These are phyloP conservation scores for Draba incana DNA, from an alignment of 345 rosid species.

Conservation along the genomic window DNA sequence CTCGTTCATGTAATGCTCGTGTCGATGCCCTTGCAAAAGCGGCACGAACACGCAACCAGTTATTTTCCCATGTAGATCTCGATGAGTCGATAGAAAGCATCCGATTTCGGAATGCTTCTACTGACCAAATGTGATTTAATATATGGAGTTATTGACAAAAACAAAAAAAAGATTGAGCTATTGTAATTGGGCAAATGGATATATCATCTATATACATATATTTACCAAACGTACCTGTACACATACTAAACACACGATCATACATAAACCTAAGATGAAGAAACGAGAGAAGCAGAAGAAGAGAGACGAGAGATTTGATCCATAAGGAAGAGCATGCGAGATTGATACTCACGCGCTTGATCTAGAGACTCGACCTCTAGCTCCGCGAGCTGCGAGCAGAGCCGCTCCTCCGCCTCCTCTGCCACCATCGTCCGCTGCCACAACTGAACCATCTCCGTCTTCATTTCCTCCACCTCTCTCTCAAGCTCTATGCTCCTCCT, in stretches of 20 bases:
- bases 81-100: too few species aligned
- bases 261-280: not conserved
- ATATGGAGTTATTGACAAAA: too few species aligned
- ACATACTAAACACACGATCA: not conserved
- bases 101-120: too few species aligned
- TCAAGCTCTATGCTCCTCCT: slow-evolving; percentile 62
- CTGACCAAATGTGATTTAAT: too few species aligned
- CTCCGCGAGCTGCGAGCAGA: slow-evolving; percentile 81
- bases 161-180: too few species aligned
- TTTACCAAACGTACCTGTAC: slow-evolving; percentile 12
- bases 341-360: slow-evolving; percentile 66
- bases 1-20: too few species aligned
- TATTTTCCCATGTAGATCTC: too few species aligned
- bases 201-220: not conserved
- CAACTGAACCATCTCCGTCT: slow-evolving; percentile 36
- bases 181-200: too few species aligned
- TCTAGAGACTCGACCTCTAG: slow-evolving; percentile 78
- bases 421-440: slow-evolving; percentile 64
- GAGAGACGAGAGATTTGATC: slow-evolving; percentile 58
- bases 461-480: slow-evolving; percentile 42
- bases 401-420: slow-evolving; percentile 85
- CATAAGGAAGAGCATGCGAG: slow-evolving; percentile 56
- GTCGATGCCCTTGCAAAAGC: too few species aligned
- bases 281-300: not conserved
- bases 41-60: too few species aligned